Conservation (phyloP, 371 early-diverging fungal species). For the Mortierella sp. region DNA sequence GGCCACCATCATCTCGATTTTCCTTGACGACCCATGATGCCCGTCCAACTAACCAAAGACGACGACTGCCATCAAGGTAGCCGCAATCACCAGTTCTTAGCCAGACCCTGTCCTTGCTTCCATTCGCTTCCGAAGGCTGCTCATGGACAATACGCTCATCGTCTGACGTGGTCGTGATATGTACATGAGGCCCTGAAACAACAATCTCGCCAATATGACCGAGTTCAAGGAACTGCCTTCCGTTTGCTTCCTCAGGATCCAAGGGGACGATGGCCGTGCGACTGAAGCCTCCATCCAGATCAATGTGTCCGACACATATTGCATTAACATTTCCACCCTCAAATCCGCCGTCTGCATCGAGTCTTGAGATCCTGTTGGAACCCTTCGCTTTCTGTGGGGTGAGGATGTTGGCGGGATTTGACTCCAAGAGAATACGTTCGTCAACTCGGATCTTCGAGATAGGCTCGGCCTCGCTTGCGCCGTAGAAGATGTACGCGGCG, state of each 20-base stretch:
- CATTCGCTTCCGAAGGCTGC: slow-evolving; percentile 19
- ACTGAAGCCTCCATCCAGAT: slow-evolving; percentile 46
- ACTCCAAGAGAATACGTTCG: slow-evolving; percentile 46
- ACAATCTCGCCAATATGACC: slow-evolving; percentile 53
- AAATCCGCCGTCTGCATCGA: slow-evolving; percentile 34
- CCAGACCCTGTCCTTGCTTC: slow-evolving; percentile 42
- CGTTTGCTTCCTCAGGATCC: slow-evolving; percentile 28
- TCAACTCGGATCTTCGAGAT: slow-evolving; percentile 53
- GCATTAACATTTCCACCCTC: slow-evolving; percentile 50
- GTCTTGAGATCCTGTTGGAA: slow-evolving; percentile 27
- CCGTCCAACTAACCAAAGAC: slow-evolving; percentile 50
- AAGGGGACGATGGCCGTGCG: slow-evolving; percentile 43
- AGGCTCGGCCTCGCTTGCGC: slow-evolving; percentile 52
- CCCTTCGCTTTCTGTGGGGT: slow-evolving; percentile 17
- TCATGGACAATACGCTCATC: slow-evolving; percentile 46
- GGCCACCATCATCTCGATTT: slow-evolving; percentile 21
- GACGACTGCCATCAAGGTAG: slow-evolving; percentile 30
- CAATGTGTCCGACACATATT: slow-evolving; percentile 48
- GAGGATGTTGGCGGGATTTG: slow-evolving; percentile 13
- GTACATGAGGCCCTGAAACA: slow-evolving; percentile 53
- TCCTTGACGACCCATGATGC: slow-evolving; percentile 52
- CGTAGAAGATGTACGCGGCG: slow-evolving; percentile 50
- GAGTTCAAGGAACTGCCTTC: slow-evolving; percentile 32
- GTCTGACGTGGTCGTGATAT: slow-evolving; percentile 51
- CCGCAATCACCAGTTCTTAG: slow-evolving; percentile 53